These are phyloP conservation scores for Candida vaughaniae DNA, from an alignment of 805 yeast genomes.

Conservation along the genomic window DNA sequence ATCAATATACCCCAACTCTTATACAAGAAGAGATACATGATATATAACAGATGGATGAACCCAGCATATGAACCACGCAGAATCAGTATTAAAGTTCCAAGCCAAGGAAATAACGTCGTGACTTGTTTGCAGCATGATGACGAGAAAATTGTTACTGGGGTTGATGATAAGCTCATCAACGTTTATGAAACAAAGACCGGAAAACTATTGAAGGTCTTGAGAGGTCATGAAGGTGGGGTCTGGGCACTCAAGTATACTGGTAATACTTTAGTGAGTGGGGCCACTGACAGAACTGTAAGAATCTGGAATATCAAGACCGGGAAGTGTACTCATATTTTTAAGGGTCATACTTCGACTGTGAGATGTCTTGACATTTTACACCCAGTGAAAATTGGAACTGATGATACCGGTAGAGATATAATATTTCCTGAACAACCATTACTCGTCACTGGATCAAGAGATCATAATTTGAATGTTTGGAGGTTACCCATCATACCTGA, in stretches of 20 bases:
- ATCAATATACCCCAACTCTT: conserved; percentile 44
- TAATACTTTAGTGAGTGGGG: conserved; percentile 84
- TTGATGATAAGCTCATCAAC: conserved; percentile 81
- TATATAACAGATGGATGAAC: conserved; percentile 77
- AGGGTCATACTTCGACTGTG: conserved; percentile 91
- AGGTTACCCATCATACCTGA: conserved; percentile 51
- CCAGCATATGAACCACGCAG: conserved; percentile 67
- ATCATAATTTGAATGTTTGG: conserved; percentile 46
- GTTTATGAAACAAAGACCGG: conserved; percentile 81
- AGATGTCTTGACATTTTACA: conserved; percentile 83
- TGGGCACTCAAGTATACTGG: conserved; percentile 94
- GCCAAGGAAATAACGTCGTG: conserved; percentile 74
- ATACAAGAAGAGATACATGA: conserved; percentile 58
- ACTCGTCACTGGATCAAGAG: conserved; percentile 52
- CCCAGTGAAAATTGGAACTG: conserved; percentile 63
- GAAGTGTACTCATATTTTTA: conserved; percentile 84
- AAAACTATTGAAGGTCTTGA: conserved; percentile 53
- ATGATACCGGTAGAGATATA: conserved; percentile 55
- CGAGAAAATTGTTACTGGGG: conserved; percentile 87
- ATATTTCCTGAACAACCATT: conserved; percentile 64
- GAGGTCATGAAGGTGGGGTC: conserved; percentile 96
- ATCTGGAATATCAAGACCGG: conserved; percentile 89
- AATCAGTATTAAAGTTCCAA: conserved; percentile 51
- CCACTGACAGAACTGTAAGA: conserved; percentile 91
- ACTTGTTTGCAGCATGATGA: conserved; percentile 94